phyloP scores from a whole-genome alignment of 2,329 filamentous ascomycete genomes.

The Sclerotinia spermophila region DNA sequence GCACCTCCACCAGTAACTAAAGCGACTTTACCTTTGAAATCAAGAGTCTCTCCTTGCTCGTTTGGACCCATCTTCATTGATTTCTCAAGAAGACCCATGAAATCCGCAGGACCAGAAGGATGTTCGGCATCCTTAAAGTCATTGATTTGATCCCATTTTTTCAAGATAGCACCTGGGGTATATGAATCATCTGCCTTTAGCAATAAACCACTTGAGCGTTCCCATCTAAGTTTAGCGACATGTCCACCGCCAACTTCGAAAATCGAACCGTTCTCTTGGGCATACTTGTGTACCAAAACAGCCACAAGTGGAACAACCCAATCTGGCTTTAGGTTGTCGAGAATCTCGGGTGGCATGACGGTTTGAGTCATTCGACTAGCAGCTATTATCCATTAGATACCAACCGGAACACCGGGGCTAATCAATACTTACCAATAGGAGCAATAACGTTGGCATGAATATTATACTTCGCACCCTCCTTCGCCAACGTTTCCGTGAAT shows the following conservation, averaged over 20 bases:
- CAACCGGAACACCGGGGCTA: neutral
- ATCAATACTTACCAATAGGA: constrained; percentile 56
- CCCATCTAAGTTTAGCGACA: constrained; percentile 90
- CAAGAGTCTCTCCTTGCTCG: constrained; percentile 66
- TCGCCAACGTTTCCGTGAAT: constrained; percentile 96
- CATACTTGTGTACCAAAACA: constrained; percentile 80
- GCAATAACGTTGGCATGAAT: constrained; percentile 94
- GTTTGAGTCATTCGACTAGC: constrained; percentile 95
- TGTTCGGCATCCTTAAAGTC: constrained; percentile 84
- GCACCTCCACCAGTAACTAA: constrained; percentile 85
- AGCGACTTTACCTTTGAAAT: constrained; percentile 81
- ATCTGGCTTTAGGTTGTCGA: constrained; percentile 73
- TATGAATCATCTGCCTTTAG: constrained; percentile 85
- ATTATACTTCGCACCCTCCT: constrained; percentile 98
- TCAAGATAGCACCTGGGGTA: constrained; percentile 81
- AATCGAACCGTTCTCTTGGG: constrained; percentile 77
- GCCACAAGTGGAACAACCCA: constrained; percentile 95
- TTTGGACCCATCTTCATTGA: constrained; percentile 74
- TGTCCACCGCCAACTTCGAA: constrained; percentile 94
- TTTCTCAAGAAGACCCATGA: constrained; percentile 78
- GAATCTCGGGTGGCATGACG: constrained; percentile 89
- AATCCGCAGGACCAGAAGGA: constrained; percentile 81
- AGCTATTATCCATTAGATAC: constrained; percentile 47
- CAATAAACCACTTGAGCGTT: constrained; percentile 83
- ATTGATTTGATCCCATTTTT: constrained; percentile 83